Percentiles rank a stretch among this genome's conserved stretches.
Evolutionary conservation across 2,329 filamentous ascomycete genomes (phyloP).

Genomic region (Colletotrichum gloeosporioides): DNA sequence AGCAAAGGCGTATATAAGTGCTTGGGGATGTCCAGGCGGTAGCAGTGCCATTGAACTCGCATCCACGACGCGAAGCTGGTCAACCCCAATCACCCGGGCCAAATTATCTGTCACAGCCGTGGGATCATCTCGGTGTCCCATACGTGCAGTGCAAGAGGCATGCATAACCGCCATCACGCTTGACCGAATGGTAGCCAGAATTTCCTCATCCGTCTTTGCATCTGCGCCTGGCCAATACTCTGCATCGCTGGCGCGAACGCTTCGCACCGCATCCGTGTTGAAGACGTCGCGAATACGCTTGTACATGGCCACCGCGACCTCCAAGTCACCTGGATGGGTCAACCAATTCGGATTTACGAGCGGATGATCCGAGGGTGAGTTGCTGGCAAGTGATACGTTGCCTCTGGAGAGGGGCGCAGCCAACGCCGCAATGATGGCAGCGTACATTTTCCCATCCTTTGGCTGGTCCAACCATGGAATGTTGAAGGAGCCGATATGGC

Average conservation of each 20-base stretch:
- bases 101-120: background rate
- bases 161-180: conserved; percentile 9
- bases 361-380: conserved; percentile 28
- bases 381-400: conserved; percentile 21
- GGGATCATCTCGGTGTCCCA: background rate
- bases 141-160: background rate
- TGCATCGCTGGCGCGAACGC: conserved; percentile 38
- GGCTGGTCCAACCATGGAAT: background rate
- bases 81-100: background rate
- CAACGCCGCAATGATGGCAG: conserved; percentile 28
- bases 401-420: conserved; percentile 48
- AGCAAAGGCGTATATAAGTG: conserved; percentile 28
- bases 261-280: conserved; percentile 28
- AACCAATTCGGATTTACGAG: conserved; percentile 53
- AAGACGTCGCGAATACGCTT: conserved; percentile 46
- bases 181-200: conserved; percentile 26
- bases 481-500: conserved; percentile 11
- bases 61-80: background rate
- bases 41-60: conserved; percentile 6
- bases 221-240: conserved; percentile 36
- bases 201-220: conserved; percentile 45
- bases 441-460: conserved; percentile 13
- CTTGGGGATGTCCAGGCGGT: conserved; percentile 25
- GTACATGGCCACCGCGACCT: conserved; percentile 47
- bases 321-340: conserved; percentile 43